phyloP scores from a whole-genome alignment of 306 rosid species.

The Rubus idaeus region DNA sequence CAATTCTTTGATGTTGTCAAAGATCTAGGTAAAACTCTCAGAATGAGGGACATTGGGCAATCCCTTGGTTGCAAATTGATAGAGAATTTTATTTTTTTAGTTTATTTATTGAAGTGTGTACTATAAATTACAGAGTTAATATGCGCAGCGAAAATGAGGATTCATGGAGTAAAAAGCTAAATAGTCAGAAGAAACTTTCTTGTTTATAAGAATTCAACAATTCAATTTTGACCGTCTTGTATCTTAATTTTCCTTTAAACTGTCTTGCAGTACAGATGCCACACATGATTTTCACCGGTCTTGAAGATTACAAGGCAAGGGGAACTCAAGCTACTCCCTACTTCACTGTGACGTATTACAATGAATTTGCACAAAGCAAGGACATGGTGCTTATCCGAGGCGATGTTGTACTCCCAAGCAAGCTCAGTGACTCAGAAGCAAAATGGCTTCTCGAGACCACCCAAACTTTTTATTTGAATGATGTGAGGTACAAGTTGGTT shows the following conservation, averaged over 20 bases:
- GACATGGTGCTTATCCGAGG: constrained; percentile 83
- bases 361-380: constrained; percentile 87
- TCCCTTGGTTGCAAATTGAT: too few relatives aligned
- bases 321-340: constrained; percentile 95
- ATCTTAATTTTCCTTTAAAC: constrained; percentile 6
- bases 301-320: constrained; percentile 92
- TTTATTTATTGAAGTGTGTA: background rate
- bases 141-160: background rate
- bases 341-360: constrained; percentile 62
- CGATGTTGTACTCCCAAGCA: constrained; percentile 78
- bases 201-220: background rate
- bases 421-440: constrained; percentile 74
- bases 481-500: constrained; percentile 68
- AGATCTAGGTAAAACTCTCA: too few relatives aligned
- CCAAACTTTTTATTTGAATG: constrained; percentile 82
- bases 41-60: too few relatives aligned
- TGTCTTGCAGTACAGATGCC: constrained; percentile 76
- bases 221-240: background rate
- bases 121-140: background rate
- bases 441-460: constrained; percentile 80
- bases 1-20: too few relatives aligned
- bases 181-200: constrained; percentile 3
- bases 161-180: background rate
- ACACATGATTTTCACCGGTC: constrained; percentile 77
- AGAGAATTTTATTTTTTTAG: too few relatives aligned